Evolutionary conservation across 75 land plant genomes (phyloP).

Genomic region (Gnetum montanum): DNA sequence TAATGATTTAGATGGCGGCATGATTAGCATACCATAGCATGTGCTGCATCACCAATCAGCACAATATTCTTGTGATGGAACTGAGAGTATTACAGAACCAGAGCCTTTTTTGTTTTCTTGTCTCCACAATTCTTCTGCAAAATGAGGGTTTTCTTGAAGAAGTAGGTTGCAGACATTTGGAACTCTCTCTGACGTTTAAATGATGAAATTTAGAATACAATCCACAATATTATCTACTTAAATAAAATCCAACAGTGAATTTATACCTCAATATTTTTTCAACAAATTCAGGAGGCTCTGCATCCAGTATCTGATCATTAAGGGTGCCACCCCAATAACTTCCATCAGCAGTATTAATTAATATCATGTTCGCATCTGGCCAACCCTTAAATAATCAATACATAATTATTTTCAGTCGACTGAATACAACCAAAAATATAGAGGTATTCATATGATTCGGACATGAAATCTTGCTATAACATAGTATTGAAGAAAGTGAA

Average conservation of each 20-base stretch:
- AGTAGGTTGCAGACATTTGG: conserved; percentile 24
- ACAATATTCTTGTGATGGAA: conserved; percentile 27
- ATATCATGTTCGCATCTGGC: conserved; percentile 15
- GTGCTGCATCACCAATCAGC: conserved; percentile 33
- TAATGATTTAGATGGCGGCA: no score
- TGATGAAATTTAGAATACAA: no score
- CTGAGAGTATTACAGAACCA: conserved; percentile 27
- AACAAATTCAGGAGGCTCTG: conserved; percentile 20
- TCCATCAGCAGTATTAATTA: conserved; percentile 32
- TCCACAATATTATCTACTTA: no score
- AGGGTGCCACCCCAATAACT: conserved; percentile 36
- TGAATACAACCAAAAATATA: no score
- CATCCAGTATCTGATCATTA: conserved; percentile 13
- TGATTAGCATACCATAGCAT: conserved; percentile 26
- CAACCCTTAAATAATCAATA: no score
- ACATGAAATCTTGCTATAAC: no score
- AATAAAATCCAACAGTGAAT: no score
- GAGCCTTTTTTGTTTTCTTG: conserved; percentile 24
- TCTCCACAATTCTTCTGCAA: conserved; percentile 18
- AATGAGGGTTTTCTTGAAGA: conserved; percentile 18
- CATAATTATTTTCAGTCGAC: no score
- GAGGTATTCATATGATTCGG: no score
- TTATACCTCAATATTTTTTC: conserved; percentile 16
- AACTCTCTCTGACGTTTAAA: conserved; percentile 10
- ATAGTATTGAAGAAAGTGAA: no score